These are phyloP conservation scores for Mycena filopes DNA, from an alignment of 768 basidiomycete species.

Conservation along the genomic window DNA sequence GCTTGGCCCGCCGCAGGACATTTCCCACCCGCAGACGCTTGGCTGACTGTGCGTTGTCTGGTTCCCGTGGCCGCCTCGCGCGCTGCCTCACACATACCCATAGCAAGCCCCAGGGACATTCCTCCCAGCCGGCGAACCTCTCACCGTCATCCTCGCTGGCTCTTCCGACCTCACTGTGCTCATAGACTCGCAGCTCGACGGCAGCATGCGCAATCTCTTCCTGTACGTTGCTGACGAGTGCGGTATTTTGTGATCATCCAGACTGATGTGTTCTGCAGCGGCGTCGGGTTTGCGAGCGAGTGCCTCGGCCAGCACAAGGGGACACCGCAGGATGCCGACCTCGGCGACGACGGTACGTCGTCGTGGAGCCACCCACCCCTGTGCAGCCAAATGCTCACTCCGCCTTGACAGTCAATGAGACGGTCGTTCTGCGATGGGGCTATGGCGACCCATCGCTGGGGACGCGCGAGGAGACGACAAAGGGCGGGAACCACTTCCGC, in stretches of 20 bases:
- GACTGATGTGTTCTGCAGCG: constrained; percentile 52
- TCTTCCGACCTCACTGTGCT: constrained; percentile 79
- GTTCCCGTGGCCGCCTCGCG: too few species aligned
- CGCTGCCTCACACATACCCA: too few species aligned
- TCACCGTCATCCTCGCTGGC: constrained; percentile 84
- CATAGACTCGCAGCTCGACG: constrained; percentile 64
- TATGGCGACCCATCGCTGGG: constrained; percentile 86
- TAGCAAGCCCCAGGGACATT: constrained; percentile 54
- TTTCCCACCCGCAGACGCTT: too few species aligned
- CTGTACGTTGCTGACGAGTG: constrained; percentile 59
- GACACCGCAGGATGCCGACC: constrained; percentile 72
- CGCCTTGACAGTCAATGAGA: constrained; percentile 72
- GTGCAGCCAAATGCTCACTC: constrained; percentile 8
- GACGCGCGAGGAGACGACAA: constrained; percentile 84
- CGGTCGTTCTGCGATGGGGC: constrained; percentile 85
- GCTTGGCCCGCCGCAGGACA: too few species aligned
- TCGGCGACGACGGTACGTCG: constrained; percentile 83
- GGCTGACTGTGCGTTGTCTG: too few species aligned
- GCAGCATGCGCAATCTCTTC: constrained; percentile 86
- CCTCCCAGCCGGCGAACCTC: constrained; percentile 83
- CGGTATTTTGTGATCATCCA: not conserved
- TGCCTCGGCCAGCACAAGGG: constrained; percentile 88
- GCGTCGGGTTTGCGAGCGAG: constrained; percentile 77
- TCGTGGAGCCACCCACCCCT: not conserved
- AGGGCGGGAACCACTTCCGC: constrained; percentile 89